phyloP scores from a whole-genome alignment of 805 yeast genomes.

The Kazachstania psychrophila region DNA sequence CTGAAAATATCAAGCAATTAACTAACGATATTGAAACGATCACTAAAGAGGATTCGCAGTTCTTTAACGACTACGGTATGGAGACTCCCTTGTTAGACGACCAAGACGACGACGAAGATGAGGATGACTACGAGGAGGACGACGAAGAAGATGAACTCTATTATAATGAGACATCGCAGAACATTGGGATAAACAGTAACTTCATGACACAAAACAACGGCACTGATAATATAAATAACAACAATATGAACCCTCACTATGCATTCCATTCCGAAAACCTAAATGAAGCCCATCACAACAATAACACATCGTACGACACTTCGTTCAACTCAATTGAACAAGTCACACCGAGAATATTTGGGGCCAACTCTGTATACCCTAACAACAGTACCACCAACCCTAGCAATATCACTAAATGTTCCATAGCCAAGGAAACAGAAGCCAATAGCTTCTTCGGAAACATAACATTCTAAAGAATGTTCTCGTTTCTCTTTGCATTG shows the following conservation, averaged over 20 bases:
- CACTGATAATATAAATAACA: not conserved
- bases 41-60: constrained; percentile 5
- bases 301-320: no score
- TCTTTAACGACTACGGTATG: constrained; percentile 4
- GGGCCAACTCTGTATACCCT: not conserved
- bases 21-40: constrained; percentile 12
- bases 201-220: no score
- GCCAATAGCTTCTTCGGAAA: constrained; percentile 3
- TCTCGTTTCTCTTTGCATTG: no score
- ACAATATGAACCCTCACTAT: no score
- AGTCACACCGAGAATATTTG: not conserved
- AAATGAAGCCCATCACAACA: no score
- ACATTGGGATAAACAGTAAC: no score
- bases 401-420: not conserved
- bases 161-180: no score
- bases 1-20: constrained; percentile 6
- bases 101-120: not conserved
- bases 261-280: not conserved
- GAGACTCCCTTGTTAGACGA: constrained; percentile 1
- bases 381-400: not conserved
- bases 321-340: not conserved
- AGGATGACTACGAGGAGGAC: not conserved
- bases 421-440: not conserved
- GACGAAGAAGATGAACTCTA: no score
- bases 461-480: constrained; percentile 7